A percentile compares a stretch with the other conserved stretches of the same genome.
These are phyloP conservation scores for Tolypocladium endophyticum DNA, from an alignment of 2,329 filamentous ascomycete species.

Conservation along the genomic window DNA sequence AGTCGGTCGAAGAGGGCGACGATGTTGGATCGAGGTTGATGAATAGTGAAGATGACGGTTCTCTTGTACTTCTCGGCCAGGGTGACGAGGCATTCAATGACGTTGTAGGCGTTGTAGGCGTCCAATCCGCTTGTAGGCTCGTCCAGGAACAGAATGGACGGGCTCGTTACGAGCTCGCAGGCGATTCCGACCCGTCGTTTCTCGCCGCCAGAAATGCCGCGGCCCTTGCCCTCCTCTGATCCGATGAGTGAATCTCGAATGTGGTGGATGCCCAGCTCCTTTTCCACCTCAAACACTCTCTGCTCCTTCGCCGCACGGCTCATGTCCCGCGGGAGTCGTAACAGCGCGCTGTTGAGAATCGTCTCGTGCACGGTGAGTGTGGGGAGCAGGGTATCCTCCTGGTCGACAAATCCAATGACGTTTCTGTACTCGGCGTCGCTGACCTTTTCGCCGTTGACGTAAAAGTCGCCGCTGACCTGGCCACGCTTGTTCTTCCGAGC, in stretches of 20 bases:
- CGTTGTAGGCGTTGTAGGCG: conserved; percentile 96
- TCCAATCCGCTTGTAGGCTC: conserved; percentile 95
- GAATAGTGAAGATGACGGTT: conserved; percentile 96
- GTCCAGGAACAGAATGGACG: conserved; percentile 92
- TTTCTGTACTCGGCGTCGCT: conserved; percentile 76
- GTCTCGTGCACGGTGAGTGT: conserved; percentile 97
- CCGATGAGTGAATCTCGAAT: conserved; percentile 94
- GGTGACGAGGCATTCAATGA: conserved; percentile 89
- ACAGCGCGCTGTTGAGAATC: conserved; percentile 83
- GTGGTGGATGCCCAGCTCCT: conserved; percentile 85
- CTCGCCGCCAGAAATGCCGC: conserved; percentile 94
- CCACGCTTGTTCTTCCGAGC: conserved; percentile 96
- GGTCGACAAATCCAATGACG: conserved; percentile 93
- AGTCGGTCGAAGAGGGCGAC: conserved; percentile 92
- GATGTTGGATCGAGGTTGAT: conserved; percentile 96
- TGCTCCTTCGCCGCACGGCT: conserved; percentile 79
- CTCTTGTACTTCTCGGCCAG: conserved; percentile 93
- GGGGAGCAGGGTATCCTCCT: conserved; percentile 93
- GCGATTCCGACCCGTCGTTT: conserved; percentile 94
- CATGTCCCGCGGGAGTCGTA: conserved; percentile 91
- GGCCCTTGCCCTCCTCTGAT: conserved; percentile 86
- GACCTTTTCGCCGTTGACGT: conserved; percentile 87
- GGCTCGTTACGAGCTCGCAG: conserved; percentile 93
- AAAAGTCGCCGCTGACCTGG: conserved; percentile 66
- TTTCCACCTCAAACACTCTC: conserved; percentile 84